Evolutionary conservation across 306 rosid species (phyloP), one percentile per base, ranked within the genome.

Genomic region (Myrica gale): DNA sequence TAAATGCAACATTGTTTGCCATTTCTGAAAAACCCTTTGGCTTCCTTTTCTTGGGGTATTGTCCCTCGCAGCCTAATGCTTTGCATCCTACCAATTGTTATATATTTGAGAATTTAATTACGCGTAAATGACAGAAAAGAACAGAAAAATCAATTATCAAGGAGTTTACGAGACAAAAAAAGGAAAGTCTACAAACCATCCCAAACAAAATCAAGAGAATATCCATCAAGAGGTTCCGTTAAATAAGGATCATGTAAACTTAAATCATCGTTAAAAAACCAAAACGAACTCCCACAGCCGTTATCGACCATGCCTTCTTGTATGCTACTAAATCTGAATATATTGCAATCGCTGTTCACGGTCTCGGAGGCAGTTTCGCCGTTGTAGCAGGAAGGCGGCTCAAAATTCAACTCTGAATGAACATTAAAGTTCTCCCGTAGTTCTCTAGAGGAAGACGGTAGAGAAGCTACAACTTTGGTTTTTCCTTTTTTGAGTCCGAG

Each of bases 401-500:
- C 65, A 39, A 76, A 62, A 71, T 44, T 74, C 21, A 67, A 48
- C 10, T 80, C 51, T 13, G 55, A 19, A 0, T 56, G 70, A 6
- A 3, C 20, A 17, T 39, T 54, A 3, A 3, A 26, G 48, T 45
- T 73, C 10, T 41, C 37, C 41, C 17, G 50, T 26, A 23, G 3
- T 26, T 51, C 53, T 37, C 4, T 50, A 32, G 67, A 19, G 3
- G 66, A 2, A 17, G 26, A 16, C 19, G 54, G 26, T 7, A 37
- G 5, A 16, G 68, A 15, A 19, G 10, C 76, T 47, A 19, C 20
- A 5, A 3, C n/a, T 68, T 84, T 84, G 47, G 12, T 53, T 57
- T 76, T 89, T 48, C 4, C 82, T 54, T 79, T 83, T 21, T 55
- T 68, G 1, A 81, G 71, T 4, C 90, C 84, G 63, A 83, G 77